phyloP scores from a whole-genome alignment of 2,329 filamentous ascomycete genomes.

The Chrysoporthe austroafricana region DNA sequence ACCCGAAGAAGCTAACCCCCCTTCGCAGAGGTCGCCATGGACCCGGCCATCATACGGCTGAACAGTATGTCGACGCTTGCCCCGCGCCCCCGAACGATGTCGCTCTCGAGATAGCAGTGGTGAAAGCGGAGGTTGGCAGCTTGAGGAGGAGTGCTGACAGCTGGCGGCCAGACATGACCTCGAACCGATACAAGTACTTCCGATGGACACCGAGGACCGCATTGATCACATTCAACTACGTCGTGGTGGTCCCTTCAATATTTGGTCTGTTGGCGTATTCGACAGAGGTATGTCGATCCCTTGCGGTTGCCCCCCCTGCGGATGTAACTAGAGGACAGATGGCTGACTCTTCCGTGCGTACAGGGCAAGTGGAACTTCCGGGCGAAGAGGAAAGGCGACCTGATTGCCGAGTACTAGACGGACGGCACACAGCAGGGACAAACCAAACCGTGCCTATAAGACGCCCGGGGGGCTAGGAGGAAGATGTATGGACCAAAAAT shows the following conservation, averaged over 20 bases:
- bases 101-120: neutral
- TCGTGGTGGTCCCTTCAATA: constrained; percentile 70
- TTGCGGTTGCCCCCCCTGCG: constrained; percentile 27
- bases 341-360: constrained; percentile 12
- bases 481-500: constrained; percentile 1
- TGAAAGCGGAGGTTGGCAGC: neutral
- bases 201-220: constrained; percentile 87
- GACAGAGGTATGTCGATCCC: constrained; percentile 74
- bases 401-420: constrained; percentile 75
- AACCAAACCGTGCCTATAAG: constrained; percentile 18
- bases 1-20: constrained; percentile 36
- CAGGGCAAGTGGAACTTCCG: constrained; percentile 87
- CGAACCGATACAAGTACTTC: constrained; percentile 92
- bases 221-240: constrained; percentile 77
- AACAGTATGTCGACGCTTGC: constrained; percentile 43
- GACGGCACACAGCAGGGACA: neutral
- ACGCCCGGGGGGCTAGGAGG: neutral
- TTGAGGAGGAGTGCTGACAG: constrained; percentile 4
- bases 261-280: constrained; percentile 75
- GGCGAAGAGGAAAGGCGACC: constrained; percentile 86
- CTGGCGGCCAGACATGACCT: constrained; percentile 69
- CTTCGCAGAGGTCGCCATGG: constrained; percentile 48
- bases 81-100: neutral
- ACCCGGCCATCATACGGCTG: constrained; percentile 53
- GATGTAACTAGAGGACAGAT: neutral